Conservation (phyloP, 2,329 filamentous ascomycete genomes). For the Phialophora tarda region DNA sequence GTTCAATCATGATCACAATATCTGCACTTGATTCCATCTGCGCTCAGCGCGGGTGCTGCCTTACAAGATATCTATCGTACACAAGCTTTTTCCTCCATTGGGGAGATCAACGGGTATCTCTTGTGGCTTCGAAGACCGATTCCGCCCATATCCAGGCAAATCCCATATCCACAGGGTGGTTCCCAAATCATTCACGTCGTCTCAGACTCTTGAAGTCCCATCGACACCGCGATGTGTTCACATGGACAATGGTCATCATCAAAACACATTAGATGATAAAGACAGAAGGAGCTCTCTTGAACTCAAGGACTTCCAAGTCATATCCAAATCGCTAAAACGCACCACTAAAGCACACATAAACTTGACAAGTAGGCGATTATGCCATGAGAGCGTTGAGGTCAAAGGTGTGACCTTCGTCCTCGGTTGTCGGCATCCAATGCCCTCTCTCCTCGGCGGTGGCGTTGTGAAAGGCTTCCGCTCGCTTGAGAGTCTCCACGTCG, state of each 20-base stretch:
- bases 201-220: slow-evolving; percentile 21
- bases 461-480: slow-evolving; percentile 80
- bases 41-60: slow-evolving; percentile 32
- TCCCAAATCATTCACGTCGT: slow-evolving; percentile 13
- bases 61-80: slow-evolving; percentile 27
- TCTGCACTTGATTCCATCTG: slow-evolving; percentile 23
- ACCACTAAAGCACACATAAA: slow-evolving; percentile 29
- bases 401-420: slow-evolving; percentile 31
- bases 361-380: slow-evolving; percentile 11
- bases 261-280: background rate
- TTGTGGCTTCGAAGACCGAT: slow-evolving; percentile 9
- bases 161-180: slow-evolving; percentile 5
- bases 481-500: slow-evolving; percentile 85
- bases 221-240: slow-evolving; percentile 14
- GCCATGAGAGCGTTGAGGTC: slow-evolving; percentile 45
- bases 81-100: slow-evolving; percentile 31
- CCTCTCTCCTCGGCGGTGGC: slow-evolving; percentile 88
- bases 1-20: slow-evolving; percentile 1
- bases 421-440: slow-evolving; percentile 64
- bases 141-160: slow-evolving; percentile 2
- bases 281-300: slow-evolving; percentile 12
- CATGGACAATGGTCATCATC: background rate
- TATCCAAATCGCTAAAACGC: slow-evolving; percentile 33
- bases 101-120: slow-evolving; percentile 29
- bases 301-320: background rate